Evolutionary conservation across 352 stramenopile species (phyloP).

Genomic region (Phytophthora sojae): DNA sequence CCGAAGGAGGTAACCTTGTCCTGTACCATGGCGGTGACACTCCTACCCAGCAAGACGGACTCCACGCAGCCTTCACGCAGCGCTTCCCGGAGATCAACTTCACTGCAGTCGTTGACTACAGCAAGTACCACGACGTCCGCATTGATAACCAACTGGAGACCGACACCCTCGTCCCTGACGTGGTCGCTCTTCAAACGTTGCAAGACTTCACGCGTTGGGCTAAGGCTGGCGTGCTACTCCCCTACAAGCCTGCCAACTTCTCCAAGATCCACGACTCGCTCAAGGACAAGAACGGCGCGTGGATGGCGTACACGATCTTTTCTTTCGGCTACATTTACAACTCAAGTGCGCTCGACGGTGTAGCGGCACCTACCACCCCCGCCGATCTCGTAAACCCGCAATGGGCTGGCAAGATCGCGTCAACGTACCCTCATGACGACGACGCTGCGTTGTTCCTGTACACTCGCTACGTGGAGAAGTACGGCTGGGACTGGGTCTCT

Average conservation of each 20-base stretch:
- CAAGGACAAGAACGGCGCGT: slow-evolving; percentile 44
- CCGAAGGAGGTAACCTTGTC: slow-evolving; percentile 56
- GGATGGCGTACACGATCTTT: slow-evolving; percentile 45
- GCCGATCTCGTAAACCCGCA: slow-evolving; percentile 42
- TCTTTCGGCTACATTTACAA: slow-evolving; percentile 54
- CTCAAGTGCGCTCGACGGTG: slow-evolving; percentile 25
- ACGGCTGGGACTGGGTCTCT: slow-evolving; percentile 59
- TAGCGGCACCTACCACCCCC: slow-evolving; percentile 20
- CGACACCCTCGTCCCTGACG: slow-evolving; percentile 46
- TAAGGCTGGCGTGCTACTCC: slow-evolving; percentile 40
- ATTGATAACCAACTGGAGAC: slow-evolving; percentile 69
- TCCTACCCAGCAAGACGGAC: slow-evolving; percentile 28
- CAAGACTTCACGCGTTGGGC: slow-evolving; percentile 57
- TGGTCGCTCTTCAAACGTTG: slow-evolving; percentile 56
- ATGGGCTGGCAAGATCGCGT: slow-evolving; percentile 49
- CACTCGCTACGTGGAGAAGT: slow-evolving; percentile 53
- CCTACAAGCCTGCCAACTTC: slow-evolving; percentile 56
- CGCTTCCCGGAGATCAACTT: slow-evolving; percentile 64
- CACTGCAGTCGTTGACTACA: slow-evolving; percentile 58
- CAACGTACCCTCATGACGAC: slow-evolving; percentile 59
- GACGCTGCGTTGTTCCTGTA: slow-evolving; percentile 66
- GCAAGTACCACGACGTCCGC: slow-evolving; percentile 61
- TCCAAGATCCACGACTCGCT: slow-evolving; percentile 57
- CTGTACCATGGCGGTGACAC: slow-evolving; percentile 47
- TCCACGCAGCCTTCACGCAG: slow-evolving; percentile 22